A percentile compares a stretch with the other conserved stretches of the same genome.
phyloP scores from a whole-genome alignment of 2,329 filamentous ascomycete species.

The Metarhizium guizhouense region DNA sequence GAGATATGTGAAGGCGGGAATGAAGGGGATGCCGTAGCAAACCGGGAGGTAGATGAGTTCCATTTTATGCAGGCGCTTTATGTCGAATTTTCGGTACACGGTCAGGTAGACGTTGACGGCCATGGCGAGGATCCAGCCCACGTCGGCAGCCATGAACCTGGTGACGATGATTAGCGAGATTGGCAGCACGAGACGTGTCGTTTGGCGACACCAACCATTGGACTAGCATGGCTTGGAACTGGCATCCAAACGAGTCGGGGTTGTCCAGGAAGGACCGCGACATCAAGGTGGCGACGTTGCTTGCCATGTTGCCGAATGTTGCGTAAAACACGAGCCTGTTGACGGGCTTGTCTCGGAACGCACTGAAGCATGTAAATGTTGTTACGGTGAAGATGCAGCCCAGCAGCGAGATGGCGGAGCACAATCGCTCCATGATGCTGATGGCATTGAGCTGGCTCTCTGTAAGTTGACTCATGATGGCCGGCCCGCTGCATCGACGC shows the following conservation, averaged over 20 bases:
- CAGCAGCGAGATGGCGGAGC: conserved; percentile 60
- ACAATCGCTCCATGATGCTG: conserved; percentile 55
- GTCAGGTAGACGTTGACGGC: conserved; percentile 70
- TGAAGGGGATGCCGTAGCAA: conserved; percentile 61
- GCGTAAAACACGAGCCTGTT: not conserved
- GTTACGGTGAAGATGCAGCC: conserved; percentile 63
- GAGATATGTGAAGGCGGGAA: conserved; percentile 55
- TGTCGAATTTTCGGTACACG: conserved; percentile 61
- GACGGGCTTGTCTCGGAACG: not conserved
- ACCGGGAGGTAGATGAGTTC: conserved; percentile 57
- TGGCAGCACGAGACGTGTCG: not conserved
- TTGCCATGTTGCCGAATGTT: not conserved
- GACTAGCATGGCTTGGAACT: conserved; percentile 63
- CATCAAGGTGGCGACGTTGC: conserved; percentile 50
- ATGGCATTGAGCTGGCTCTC: conserved; percentile 42
- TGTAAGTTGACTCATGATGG: conserved; percentile 8
- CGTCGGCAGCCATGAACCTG: conserved; percentile 66
- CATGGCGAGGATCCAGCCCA: conserved; percentile 68
- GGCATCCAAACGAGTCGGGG: conserved; percentile 39
- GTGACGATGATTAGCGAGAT: conserved; percentile 4
- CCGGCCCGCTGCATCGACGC: not conserved
- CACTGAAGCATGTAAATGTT: conserved; percentile 42
- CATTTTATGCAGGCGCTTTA: conserved; percentile 48
- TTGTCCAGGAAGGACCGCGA: conserved; percentile 43
- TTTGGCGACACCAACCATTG: conserved; percentile 49